Evolutionary conservation across 23 red algal genomes (phyloP).

Genomic region (Agarophyton chilense): DNA sequence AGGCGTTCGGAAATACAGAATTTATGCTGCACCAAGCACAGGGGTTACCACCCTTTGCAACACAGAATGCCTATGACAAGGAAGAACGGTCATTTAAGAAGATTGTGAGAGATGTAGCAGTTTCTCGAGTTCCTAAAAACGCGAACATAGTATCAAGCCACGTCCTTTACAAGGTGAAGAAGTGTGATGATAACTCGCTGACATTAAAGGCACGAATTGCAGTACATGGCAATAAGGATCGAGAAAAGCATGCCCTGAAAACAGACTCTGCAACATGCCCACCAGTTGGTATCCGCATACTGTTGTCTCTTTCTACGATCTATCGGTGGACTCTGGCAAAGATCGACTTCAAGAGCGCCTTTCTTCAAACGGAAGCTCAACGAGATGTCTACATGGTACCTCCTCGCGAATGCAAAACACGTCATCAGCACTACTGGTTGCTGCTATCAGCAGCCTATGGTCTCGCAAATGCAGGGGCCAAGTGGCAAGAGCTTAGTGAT

Average conservation of each 20-base stretch:
- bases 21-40: constrained; percentile 38
- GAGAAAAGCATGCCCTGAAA: constrained; percentile 11
- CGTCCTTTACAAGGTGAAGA: constrained; percentile 52
- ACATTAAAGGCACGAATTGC: constrained; percentile 34
- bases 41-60: constrained; percentile 10
- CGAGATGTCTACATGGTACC: constrained; percentile 50
- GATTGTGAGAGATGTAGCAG: constrained; percentile 27
- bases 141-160: constrained; percentile 46
- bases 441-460: constrained; percentile 35
- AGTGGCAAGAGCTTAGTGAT: constrained; percentile 43
- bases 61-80: constrained; percentile 9
- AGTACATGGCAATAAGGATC: constrained; percentile 42
- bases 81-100: constrained; percentile 60
- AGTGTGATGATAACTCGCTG: constrained; percentile 19
- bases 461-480: constrained; percentile 43
- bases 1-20: constrained; percentile 16
- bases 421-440: constrained; percentile 19
- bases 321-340: constrained; percentile 18
- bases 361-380: constrained; percentile 38
- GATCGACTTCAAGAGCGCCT: constrained; percentile 39
- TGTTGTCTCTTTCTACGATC: constrained; percentile 10
- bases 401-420: background rate
- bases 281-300: constrained; percentile 13
- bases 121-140: background rate
- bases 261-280: constrained; percentile 47